Base-by-base conservation (phyloP, 352 stramenopile genomes). In the Globisporangium paroecandrum region DNA sequence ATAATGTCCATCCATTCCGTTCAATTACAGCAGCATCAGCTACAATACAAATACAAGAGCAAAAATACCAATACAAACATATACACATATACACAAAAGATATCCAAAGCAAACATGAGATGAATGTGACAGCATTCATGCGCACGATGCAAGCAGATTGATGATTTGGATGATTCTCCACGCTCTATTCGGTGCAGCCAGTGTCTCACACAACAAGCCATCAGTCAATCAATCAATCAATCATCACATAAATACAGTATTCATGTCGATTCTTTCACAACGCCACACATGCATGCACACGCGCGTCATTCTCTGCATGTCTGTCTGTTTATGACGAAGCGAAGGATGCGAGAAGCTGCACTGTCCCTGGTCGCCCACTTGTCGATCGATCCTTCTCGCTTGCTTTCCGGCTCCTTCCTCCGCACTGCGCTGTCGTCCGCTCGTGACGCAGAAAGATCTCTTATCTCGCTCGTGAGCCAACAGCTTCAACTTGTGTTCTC, bases 301-400 rank as follows among this genome's bases (percentile, higher is more conserved):
- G 36, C 29, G 29, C 29, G 29, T 32, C 29, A 32, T 32, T 32
- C 29, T 32, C 29, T 32, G 29, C 29, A 32, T 49, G 41, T 20
- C 41, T 49, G 41, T 49, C 41, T 49, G 41, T n/a, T 49, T n/a
- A 49, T 49, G 41, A 4, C 18, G 25, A 41, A n/a, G 10, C 18
- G 25, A 41, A n/a, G 20, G 55, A n/a, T 41, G 29, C 8, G 27
- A 12, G 54, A 13, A 34, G 10, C 15, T 43, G 27, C 53, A 58
- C 53, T 58, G 53, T 58, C 55, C 55, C 34, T 60, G 55, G 20
- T 61, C 56, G 56, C 56, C 56, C 32, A 9, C 20, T 62, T 62
- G 56, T 61, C 29, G 55, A 25, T 61, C 29, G 55, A 15, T 34
- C 53, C 13, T 10, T 36, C 27, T 38, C 24, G 43, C 20, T 62